Conservation (phyloP, 2,329 filamentous ascomycete species). For the Xylariaceae sp. region DNA sequence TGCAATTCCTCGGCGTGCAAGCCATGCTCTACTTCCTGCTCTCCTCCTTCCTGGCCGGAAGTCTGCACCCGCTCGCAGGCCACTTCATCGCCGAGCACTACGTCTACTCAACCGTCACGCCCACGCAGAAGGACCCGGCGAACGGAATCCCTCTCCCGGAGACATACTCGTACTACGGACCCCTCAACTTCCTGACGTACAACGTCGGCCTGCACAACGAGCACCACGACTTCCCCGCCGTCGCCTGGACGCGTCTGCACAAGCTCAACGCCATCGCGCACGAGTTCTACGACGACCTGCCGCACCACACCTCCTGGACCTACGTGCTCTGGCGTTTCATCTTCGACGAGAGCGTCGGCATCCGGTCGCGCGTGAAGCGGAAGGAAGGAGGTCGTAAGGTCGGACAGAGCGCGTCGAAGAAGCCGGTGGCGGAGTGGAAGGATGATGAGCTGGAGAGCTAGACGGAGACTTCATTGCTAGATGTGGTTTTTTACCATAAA, state of each 20-base stretch:
- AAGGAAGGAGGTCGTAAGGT: conserved; percentile 66
- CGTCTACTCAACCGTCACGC: conserved; percentile 63
- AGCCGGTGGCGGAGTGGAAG: conserved; percentile 51
- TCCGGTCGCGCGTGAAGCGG: conserved; percentile 90
- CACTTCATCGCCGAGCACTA: conserved; percentile 99
- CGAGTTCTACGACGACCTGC: conserved; percentile 89
- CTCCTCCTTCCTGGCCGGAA: conserved; percentile 89
- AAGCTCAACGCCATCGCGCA: conserved; percentile 71
- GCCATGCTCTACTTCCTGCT: conserved; percentile 78
- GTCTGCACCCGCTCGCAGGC: conserved; percentile 86
- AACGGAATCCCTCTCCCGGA: conserved; percentile 71
- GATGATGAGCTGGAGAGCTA: conserved; percentile 63
- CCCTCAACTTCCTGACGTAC: conserved; percentile 87
- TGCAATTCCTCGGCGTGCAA: conserved; percentile 54
- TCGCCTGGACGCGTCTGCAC: conserved; percentile 87
- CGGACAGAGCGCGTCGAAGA: conserved; percentile 32
- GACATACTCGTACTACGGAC: conserved; percentile 95
- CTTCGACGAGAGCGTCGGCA: conserved; percentile 78
- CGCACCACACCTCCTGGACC: conserved; percentile 83
- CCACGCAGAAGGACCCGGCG: conserved; percentile 50
- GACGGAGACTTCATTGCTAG: background rate
- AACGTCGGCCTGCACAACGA: conserved; percentile 98
- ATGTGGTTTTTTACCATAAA: too few species aligned
- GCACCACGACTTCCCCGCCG: conserved; percentile 96
- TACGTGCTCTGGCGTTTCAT: conserved; percentile 96